phyloP scores from a whole-genome alignment of 163 green algal genomes.

The Smithsoniella earleae region DNA sequence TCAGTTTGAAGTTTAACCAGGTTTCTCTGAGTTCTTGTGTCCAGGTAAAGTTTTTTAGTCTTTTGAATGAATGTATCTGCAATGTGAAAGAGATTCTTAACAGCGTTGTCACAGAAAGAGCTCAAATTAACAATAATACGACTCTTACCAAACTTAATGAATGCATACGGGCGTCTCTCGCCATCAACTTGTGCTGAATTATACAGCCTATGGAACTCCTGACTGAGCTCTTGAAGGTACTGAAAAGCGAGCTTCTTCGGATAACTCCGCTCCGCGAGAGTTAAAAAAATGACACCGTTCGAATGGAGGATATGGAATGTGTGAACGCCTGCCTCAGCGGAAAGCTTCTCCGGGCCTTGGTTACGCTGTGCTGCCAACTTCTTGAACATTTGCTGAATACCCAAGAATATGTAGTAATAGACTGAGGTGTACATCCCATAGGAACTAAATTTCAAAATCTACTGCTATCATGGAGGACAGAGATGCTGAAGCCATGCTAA shows the following conservation, averaged over 20 bases:
- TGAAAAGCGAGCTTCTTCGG: constrained; percentile 89
- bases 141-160: constrained; percentile 99
- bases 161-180: constrained; percentile 90
- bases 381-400: constrained; percentile 76
- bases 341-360: constrained; percentile 47
- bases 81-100: too few relatives aligned
- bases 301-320: constrained; percentile 85
- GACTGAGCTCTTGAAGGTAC: constrained; percentile 94
- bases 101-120: too few relatives aligned
- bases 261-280: constrained; percentile 73
- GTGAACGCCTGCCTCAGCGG: constrained; percentile 71
- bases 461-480: too few relatives aligned
- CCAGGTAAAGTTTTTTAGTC: constrained; percentile 94
- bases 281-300: constrained; percentile 80
- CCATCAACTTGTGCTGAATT: constrained; percentile 64
- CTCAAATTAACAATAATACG: too few relatives aligned
- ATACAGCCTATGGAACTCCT: constrained; percentile 87
- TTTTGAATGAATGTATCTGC: constrained; percentile 99
- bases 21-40: constrained; percentile 95
- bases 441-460: too few relatives aligned
- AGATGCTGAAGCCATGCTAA: too few relatives aligned
- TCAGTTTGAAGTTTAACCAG: constrained; percentile 87
- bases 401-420: too few relatives aligned
- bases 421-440: too few relatives aligned
- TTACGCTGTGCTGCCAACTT: constrained; percentile 52